Evolutionary conservation across 495 filamentous ascomycete species (phyloP).

Genomic region (Aspergillus carlsbadensis): DNA sequence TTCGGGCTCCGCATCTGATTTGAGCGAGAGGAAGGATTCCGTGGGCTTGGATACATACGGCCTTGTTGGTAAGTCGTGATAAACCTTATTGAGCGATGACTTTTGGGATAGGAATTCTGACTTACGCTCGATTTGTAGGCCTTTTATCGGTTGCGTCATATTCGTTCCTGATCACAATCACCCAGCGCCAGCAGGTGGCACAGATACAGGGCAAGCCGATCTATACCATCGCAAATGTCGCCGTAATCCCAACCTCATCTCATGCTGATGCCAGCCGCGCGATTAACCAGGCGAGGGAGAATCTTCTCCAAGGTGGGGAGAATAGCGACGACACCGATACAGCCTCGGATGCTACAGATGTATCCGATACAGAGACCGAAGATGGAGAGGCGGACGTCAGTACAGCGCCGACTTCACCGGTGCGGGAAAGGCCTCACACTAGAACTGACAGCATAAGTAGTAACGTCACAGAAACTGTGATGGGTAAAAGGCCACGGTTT

Average conservation of each 20-base stretch:
- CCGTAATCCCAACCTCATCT: slow-evolving; percentile 81
- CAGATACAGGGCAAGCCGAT: slow-evolving; percentile 77
- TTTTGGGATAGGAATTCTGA: background rate
- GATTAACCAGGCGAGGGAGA: slow-evolving; percentile 61
- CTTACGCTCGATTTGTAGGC: slow-evolving; percentile 42
- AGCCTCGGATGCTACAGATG: slow-evolving; percentile 35
- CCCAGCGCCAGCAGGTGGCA: slow-evolving; percentile 81
- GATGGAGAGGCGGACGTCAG: slow-evolving; percentile 32
- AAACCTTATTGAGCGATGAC: background rate
- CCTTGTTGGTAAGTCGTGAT: slow-evolving; percentile 66
- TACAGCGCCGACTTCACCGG: slow-evolving; percentile 33
- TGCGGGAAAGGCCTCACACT: slow-evolving; percentile 20
- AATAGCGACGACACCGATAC: slow-evolving; percentile 27
- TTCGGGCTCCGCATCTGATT: slow-evolving; percentile 35
- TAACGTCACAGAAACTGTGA: slow-evolving; percentile 79
- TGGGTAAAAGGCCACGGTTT: slow-evolving; percentile 72
- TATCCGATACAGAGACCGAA: slow-evolving; percentile 38
- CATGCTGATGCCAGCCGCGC: slow-evolving; percentile 69
- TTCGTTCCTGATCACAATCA: slow-evolving; percentile 82
- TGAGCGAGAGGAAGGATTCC: slow-evolving; percentile 30
- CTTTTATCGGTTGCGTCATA: slow-evolving; percentile 69
- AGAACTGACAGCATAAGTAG: slow-evolving; percentile 39
- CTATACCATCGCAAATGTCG: slow-evolving; percentile 82
- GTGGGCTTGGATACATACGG: slow-evolving; percentile 72
- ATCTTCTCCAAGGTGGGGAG: slow-evolving; percentile 30